These are phyloP conservation scores for Discostella stelligera DNA, from an alignment of 352 stramenopile genomes.

Conservation along the genomic window DNA sequence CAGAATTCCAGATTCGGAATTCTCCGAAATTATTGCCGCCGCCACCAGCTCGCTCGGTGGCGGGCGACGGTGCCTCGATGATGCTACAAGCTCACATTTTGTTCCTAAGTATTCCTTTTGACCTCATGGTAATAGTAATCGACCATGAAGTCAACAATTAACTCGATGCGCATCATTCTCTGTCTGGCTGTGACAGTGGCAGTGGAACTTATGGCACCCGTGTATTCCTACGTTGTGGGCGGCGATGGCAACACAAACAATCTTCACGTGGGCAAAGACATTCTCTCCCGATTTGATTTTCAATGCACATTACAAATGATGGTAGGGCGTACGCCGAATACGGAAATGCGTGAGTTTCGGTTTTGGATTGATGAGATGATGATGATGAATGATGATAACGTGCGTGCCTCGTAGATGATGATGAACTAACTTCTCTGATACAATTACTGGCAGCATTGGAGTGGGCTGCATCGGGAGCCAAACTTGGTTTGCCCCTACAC, in stretches of 20 bases:
- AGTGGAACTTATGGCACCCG: neutral
- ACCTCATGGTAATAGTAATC: too few relatives aligned
- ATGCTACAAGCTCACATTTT: too few relatives aligned
- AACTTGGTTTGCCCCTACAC: conserved; percentile 41
- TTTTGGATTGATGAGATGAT: neutral
- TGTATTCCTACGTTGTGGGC: conserved; percentile 15
- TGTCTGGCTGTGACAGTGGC: neutral
- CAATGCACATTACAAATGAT: conserved; percentile 12
- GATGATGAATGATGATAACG: too few relatives aligned
- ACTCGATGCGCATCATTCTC: neutral
- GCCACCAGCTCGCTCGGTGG: too few relatives aligned
- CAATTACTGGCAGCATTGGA: conserved; percentile 18
- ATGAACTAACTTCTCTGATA: too few relatives aligned
- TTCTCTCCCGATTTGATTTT: conserved; percentile 4
- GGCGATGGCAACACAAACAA: neutral
- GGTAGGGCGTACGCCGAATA: conserved; percentile 8
- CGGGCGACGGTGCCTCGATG: too few relatives aligned
- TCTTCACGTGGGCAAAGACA: neutral
- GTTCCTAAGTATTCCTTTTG: too few relatives aligned
- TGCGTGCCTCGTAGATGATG: too few relatives aligned
- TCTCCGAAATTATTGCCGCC: too few relatives aligned
- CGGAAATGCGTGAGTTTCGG: conserved; percentile 18
- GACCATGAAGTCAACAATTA: neutral
- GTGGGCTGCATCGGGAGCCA: conserved; percentile 50
- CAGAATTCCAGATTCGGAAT: too few relatives aligned